These are phyloP conservation scores for Aureobasidium vineae DNA, from an alignment of 2,329 filamentous ascomycete genomes.

Conservation along the genomic window DNA sequence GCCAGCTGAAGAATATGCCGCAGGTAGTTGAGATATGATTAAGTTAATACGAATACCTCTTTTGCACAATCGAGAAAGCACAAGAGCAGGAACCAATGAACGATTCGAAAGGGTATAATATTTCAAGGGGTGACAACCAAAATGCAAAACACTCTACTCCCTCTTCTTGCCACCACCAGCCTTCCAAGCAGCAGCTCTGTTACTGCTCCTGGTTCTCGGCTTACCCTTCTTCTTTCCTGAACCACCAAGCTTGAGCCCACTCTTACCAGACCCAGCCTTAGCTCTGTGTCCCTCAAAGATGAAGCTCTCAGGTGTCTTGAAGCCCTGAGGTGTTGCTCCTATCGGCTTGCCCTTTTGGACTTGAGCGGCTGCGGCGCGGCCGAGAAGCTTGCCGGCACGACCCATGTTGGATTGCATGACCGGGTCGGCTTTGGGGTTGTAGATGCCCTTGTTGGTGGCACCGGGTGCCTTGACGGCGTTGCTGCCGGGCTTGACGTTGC, in stretches of 20 bases:
- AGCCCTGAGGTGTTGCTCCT: constrained; percentile 32
- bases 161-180: constrained; percentile 30
- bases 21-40: constrained; percentile 40
- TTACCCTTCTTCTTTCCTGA: constrained; percentile 51
- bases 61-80: background rate
- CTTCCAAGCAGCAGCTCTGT: constrained; percentile 50
- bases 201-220: constrained; percentile 46
- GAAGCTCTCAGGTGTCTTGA: constrained; percentile 64
- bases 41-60: background rate
- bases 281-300: constrained; percentile 82
- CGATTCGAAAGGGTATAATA: constrained; percentile 18
- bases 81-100: background rate
- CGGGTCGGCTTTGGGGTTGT: constrained; percentile 68
- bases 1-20: constrained; percentile 48
- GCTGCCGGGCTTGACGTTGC: constrained; percentile 43
- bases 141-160: background rate
- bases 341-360: constrained; percentile 11
- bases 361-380: constrained; percentile 59
- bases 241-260: constrained; percentile 60
- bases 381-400: constrained; percentile 71
- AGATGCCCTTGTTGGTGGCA: constrained; percentile 39
- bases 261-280: constrained; percentile 62
- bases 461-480: constrained; percentile 28
- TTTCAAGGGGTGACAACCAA: background rate
- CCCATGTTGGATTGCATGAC: constrained; percentile 69